Percentiles rank a stretch among this genome's conserved stretches.
Evolutionary conservation across 306 rosid species (phyloP).

Genomic region (Lablab purpureus): DNA sequence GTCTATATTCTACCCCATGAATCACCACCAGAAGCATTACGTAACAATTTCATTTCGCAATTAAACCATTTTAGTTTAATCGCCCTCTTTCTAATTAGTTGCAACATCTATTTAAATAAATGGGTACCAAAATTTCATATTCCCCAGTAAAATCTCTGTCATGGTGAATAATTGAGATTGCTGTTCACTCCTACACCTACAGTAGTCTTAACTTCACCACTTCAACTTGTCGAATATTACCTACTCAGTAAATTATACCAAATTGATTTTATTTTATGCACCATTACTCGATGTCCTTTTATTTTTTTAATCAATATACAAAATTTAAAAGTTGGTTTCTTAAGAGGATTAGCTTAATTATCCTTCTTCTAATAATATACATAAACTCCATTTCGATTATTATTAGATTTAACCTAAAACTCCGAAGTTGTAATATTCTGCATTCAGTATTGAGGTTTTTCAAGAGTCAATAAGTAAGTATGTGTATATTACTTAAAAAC

Average conservation of each 20-base stretch:
- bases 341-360: background rate
- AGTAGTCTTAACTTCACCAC: background rate
- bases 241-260: background rate
- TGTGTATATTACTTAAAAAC: background rate
- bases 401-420: background rate
- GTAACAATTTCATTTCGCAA: constrained; percentile 5
- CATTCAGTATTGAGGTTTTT: background rate
- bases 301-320: background rate
- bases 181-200: background rate
- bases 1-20: constrained; percentile 23
- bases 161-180: background rate
- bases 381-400: background rate
- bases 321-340: background rate
- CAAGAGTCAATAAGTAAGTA: constrained; percentile 13
- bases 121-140: background rate
- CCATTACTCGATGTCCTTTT: too few species aligned
- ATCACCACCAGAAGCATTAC: constrained; percentile 39
- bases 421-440: background rate
- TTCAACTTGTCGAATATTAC: background rate
- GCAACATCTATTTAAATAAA: background rate
- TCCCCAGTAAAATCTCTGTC: background rate
- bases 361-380: background rate
- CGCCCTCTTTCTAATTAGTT: background rate
- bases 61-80: background rate
- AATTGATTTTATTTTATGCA: background rate